Conservation (phyloP, 345 rosid genomes). For the Ailanthus altissimus region DNA sequence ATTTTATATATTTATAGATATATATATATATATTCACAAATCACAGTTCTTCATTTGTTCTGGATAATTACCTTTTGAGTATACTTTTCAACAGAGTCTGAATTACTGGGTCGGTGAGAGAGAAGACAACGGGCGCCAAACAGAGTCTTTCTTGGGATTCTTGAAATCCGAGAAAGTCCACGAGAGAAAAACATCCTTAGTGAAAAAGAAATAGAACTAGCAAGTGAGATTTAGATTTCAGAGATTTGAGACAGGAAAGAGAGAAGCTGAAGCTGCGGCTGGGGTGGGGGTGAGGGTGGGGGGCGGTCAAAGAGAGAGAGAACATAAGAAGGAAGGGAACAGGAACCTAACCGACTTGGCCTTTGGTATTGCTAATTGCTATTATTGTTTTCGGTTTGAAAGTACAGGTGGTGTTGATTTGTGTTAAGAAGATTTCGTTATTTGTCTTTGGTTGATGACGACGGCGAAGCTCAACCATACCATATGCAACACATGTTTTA, state of each 20-base stretch:
- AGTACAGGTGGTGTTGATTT: no score
- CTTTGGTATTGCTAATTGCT: no score
- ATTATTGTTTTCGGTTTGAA: no score
- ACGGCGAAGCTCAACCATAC: conserved; percentile 38
- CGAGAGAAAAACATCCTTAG: conserved; percentile 35
- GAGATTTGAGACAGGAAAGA: background rate
- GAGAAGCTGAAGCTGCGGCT: background rate
- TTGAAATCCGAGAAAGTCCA: conserved; percentile 36
- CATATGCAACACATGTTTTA: background rate
- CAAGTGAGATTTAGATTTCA: background rate
- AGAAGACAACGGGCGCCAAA: conserved; percentile 35
- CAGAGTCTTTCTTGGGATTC: conserved; percentile 32
- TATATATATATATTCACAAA: background rate
- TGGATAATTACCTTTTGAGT: conserved; percentile 36
- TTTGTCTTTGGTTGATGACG: conserved; percentile 17
- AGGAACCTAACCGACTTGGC: background rate
- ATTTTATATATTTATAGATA: no score
- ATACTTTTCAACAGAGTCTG: conserved; percentile 26
- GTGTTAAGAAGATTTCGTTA: no score
- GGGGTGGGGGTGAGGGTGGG: no score
- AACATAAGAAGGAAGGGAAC: background rate
- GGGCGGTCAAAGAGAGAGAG: conserved; percentile 9
- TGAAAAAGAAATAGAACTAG: background rate
- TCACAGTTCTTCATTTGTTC: background rate
- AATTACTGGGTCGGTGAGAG: conserved; percentile 29